Evolutionary conservation across 2,329 filamentous ascomycete species (phyloP).

Genomic region (Trichoderma aggressivum): DNA sequence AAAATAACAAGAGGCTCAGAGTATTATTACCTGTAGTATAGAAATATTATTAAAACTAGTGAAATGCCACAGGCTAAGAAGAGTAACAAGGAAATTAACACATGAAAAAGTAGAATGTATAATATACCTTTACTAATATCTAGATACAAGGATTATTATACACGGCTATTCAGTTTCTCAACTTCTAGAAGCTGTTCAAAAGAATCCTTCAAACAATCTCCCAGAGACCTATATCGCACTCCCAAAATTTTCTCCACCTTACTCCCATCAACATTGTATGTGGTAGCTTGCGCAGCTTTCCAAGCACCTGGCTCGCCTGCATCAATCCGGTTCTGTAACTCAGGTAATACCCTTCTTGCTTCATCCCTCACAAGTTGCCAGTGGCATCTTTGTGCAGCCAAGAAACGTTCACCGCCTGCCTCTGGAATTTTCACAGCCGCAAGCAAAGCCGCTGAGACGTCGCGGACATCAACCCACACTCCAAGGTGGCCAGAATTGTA

Average conservation of each 20-base stretch:
- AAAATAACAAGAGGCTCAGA: too few species aligned
- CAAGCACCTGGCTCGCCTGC: not conserved
- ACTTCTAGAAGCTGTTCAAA: not conserved
- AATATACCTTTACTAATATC: too few species aligned
- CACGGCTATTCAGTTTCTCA: not conserved
- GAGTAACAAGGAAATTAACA: too few species aligned
- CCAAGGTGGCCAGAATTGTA: not conserved
- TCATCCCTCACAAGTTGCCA: not conserved
- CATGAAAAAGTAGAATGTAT: too few species aligned
- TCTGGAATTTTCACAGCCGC: not conserved
- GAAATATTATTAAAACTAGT: too few species aligned
- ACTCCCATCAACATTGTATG: not conserved
- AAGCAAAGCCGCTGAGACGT: not conserved
- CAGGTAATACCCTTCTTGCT: not conserved
- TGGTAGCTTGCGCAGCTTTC: not conserved
- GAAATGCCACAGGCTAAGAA: too few species aligned
- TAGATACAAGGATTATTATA: too few species aligned
- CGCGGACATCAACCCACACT: not conserved
- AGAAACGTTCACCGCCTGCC: not conserved
- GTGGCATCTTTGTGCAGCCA: not conserved
- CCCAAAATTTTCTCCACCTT: not conserved
- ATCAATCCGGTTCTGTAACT: not conserved
- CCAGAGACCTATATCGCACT: not conserved
- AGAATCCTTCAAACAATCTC: not conserved
- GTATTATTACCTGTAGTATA: too few species aligned